A percentile compares a stretch with the other conserved stretches of the same genome.
phyloP scores from a whole-genome alignment of 2,329 filamentous ascomycete genomes.

The Diaporthe eres region DNA sequence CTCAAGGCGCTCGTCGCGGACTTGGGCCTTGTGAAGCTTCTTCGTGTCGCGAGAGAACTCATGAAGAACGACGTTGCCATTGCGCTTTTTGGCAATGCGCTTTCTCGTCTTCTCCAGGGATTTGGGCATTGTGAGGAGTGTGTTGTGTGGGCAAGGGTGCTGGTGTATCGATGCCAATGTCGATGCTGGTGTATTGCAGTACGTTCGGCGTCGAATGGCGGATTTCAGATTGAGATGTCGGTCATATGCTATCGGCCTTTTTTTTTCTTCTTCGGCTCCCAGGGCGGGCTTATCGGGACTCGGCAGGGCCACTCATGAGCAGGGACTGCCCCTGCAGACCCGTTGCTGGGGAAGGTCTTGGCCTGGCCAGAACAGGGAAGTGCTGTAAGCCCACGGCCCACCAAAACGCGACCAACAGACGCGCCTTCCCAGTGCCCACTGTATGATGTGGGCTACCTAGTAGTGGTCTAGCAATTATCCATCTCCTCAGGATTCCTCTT shows the following conservation, averaged over 20 bases:
- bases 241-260: neutral
- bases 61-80: conserved; percentile 82
- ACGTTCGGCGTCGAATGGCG: neutral
- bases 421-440: conserved; percentile 17
- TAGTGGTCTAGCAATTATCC: neutral
- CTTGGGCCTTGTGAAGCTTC: conserved; percentile 82
- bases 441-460: conserved; percentile 7
- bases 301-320: neutral
- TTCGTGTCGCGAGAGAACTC: conserved; percentile 90
- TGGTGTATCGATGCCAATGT: no score
- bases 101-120: conserved; percentile 88
- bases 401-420: conserved; percentile 29
- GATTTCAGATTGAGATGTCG: neutral
- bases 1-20: conserved; percentile 86
- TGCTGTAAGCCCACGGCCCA: neutral
- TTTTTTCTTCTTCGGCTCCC: neutral
- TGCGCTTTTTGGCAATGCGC: conserved; percentile 89
- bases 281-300: neutral
- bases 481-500: conserved; percentile 1
- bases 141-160: neutral
- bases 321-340: neutral
- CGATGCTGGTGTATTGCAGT: neutral
- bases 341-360: conserved; percentile 21
- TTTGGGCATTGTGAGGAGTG: conserved; percentile 74
- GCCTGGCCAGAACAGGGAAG: neutral